Base-by-base conservation (phyloP, 345 rosid species). In the Lagerstroemia speciosa region DNA sequence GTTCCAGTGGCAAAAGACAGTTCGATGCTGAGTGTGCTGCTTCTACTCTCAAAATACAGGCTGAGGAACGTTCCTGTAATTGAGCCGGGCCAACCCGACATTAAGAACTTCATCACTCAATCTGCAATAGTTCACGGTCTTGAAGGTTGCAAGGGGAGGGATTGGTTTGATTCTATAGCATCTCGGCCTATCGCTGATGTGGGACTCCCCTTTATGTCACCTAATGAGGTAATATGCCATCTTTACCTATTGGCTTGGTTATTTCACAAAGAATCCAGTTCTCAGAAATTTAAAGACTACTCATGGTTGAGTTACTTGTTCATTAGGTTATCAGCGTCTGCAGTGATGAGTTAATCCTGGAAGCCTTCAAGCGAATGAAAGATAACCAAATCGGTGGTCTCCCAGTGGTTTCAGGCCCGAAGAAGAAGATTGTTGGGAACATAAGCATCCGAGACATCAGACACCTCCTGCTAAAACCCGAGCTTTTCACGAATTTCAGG, bases 401-500 rank as follows among this genome's bases (percentile, higher is more conserved):
- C 61, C 97, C 97, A 0, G 93, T 89, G 0, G 75, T 89, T 20
- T 80, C 79, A 66, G 85, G 87, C 70, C 76, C 80, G 57, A 30
- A 55, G 12, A 83, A 67, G 75, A 78, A 82, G 69, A 79, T 85
- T 10, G 64, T 85, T 31, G 85, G 89, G 30, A 83, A 79, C 45
- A 43, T 83, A 37, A 83, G 86, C 81, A 81, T 81, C 73, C 75
- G 82, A 80, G 97, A 93, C 62, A 84, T 89, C 15, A 75, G 89
- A 66, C 85, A 84, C 71, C 79, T 93, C 85, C 87, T 90, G 74
- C 84, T 89, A 41, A 78, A 86, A 74, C 96, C 89, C 40, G 81
- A 89, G 74, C 86, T 90, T 75, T 93, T 90, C 84, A 77, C 84
- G 66, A 85, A 84, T 75, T 86, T 89, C 87, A 89, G 97, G 97